A percentile compares a stretch with the other conserved stretches of the same genome.
phyloP scores from a whole-genome alignment of 73 alveolate species.

The Paramecium pentaurelia region DNA sequence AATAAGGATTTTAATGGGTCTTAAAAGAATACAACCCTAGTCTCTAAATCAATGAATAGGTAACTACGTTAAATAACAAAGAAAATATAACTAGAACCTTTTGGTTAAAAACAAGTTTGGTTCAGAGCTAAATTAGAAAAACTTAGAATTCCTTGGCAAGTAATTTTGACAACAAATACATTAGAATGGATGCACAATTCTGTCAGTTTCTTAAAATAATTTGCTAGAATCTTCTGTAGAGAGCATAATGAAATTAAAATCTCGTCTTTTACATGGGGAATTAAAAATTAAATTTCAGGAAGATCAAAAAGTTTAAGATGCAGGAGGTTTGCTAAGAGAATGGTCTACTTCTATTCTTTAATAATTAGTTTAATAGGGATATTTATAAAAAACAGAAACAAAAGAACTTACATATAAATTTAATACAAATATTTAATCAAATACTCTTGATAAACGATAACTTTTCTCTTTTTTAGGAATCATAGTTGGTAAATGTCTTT shows the following conservation, averaged over 20 bases:
- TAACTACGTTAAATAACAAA: not conserved
- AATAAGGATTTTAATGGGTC: not conserved
- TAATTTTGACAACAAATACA: not conserved
- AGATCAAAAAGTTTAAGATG: constrained; percentile 64
- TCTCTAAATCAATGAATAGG: not conserved
- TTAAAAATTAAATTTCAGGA: constrained; percentile 61
- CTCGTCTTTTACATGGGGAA: constrained; percentile 61
- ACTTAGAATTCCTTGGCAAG: constrained; percentile 69
- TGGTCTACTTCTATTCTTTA: constrained; percentile 42
- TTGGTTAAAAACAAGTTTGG: constrained; percentile 61
- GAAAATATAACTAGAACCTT: constrained; percentile 17
- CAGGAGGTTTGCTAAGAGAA: constrained; percentile 71
- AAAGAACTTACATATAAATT: constrained; percentile 51
- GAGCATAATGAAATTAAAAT: not conserved
- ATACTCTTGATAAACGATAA: not conserved
- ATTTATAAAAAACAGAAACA: constrained; percentile 44
- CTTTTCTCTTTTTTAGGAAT: constrained; percentile 83
- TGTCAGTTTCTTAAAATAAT: constrained; percentile 34
- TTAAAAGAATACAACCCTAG: constrained; percentile 16
- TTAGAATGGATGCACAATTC: constrained; percentile 22
- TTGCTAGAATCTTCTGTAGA: constrained; percentile 44
- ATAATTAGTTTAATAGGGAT: not conserved
- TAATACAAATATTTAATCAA: not conserved
- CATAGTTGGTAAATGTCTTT: constrained; percentile 83
- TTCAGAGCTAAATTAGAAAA: constrained; percentile 57